Conservation (phyloP, 1,139 yeast genomes). For the Petasospora fabianii region DNA sequence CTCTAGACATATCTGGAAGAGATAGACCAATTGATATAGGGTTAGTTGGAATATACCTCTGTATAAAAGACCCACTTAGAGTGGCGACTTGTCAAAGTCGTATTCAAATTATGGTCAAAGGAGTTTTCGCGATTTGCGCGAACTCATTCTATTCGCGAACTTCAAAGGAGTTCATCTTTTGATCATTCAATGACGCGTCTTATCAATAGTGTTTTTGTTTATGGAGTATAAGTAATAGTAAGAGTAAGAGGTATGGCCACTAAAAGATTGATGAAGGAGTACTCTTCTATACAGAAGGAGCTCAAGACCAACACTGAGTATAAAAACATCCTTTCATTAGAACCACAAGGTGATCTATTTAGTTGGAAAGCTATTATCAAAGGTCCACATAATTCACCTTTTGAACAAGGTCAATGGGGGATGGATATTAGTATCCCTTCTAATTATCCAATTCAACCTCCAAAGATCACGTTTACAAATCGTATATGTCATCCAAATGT, state of each 20-base stretch:
- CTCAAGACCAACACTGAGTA: constrained; percentile 31
- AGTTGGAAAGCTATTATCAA: constrained; percentile 58
- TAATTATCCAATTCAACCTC: constrained; percentile 70
- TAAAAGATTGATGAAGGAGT: constrained; percentile 46
- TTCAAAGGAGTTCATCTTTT: too few species aligned
- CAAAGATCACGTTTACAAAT: constrained; percentile 49
- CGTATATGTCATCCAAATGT: constrained; percentile 77
- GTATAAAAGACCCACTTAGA: too few species aligned
- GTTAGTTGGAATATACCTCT: too few species aligned
- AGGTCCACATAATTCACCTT: constrained; percentile 57
- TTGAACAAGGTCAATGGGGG: constrained; percentile 56
- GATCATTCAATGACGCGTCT: constrained; percentile 5
- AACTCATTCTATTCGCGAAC: too few species aligned
- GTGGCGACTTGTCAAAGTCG: too few species aligned
- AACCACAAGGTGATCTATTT: constrained; percentile 46
- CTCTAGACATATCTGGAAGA: constrained; percentile 29
- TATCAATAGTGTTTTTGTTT: constrained; percentile 1
- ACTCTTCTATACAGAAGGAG: constrained; percentile 35
- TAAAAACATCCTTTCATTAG: constrained; percentile 39
- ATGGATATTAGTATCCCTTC: constrained; percentile 48
- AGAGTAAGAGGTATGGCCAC: constrained; percentile 24
- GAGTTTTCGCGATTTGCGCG: too few species aligned
- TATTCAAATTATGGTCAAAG: too few species aligned
- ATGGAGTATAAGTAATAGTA: neutral
- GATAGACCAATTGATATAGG: too few species aligned